Conservation (phyloP, 2,329 filamentous ascomycete species). For the Zasmidium cellare region DNA sequence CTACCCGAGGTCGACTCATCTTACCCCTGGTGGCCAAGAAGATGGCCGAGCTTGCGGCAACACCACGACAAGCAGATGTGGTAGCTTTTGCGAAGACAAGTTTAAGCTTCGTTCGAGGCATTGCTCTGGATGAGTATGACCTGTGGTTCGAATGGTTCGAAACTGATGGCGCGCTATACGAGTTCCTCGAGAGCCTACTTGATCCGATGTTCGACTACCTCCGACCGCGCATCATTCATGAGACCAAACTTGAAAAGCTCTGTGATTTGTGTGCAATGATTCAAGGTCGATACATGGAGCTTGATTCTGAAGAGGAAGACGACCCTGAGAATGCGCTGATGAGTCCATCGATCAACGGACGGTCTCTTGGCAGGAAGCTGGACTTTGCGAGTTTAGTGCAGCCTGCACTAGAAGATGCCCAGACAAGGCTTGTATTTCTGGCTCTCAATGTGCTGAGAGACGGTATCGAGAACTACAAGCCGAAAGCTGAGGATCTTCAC, state of each 20-base stretch:
- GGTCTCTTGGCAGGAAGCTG: conserved; percentile 38
- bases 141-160: conserved; percentile 68
- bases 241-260: conserved; percentile 65
- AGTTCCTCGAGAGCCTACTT: conserved; percentile 66
- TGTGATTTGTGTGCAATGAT: conserved; percentile 67
- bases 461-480: conserved; percentile 66
- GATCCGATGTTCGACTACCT: conserved; percentile 68
- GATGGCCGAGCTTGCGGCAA: conserved; percentile 56
- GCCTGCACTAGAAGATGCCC: conserved; percentile 66
- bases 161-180: conserved; percentile 61
- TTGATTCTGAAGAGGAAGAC: conserved; percentile 51
- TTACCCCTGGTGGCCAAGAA: conserved; percentile 65
- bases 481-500: conserved; percentile 64
- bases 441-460: conserved; percentile 63
- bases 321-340: conserved; percentile 38
- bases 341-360: conserved; percentile 22
- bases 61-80: conserved; percentile 63
- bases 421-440: conserved; percentile 66
- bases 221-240: conserved; percentile 64
- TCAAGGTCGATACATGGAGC: conserved; percentile 64
- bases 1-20: conserved; percentile 59
- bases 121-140: conserved; percentile 68
- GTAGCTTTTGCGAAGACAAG: conserved; percentile 64
- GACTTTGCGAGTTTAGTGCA: conserved; percentile 65
- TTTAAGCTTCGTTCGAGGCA: conserved; percentile 64